phyloP scores from a whole-genome alignment of 306 rosid species.

The Inga leiocalycina region DNA sequence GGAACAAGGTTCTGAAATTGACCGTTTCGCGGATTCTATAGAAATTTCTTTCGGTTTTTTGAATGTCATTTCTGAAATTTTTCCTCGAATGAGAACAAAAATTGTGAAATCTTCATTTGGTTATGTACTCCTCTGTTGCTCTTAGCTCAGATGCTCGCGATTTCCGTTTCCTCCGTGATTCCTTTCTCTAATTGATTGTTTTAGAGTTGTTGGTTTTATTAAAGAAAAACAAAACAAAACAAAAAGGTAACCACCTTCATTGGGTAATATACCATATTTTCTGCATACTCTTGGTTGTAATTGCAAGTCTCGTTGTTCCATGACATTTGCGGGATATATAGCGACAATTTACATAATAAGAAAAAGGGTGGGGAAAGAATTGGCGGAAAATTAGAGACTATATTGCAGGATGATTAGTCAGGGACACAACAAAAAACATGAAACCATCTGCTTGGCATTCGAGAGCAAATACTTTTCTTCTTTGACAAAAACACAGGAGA shows the following conservation, averaged over 20 bases:
- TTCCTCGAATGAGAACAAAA: neutral
- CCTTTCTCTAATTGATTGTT: neutral
- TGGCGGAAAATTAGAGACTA: neutral
- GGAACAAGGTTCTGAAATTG: slow-evolving; percentile 19
- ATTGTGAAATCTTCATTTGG: neutral
- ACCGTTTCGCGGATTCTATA: neutral
- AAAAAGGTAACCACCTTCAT: neutral
- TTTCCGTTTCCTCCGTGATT: neutral
- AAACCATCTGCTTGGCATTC: neutral
- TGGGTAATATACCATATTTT: neutral
- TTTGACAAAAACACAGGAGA: neutral
- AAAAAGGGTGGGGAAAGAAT: neutral
- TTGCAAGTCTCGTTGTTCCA: neutral
- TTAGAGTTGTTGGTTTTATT: neutral
- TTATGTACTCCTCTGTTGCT: neutral
- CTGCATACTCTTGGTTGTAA: slow-evolving; percentile 6
- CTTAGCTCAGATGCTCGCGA: neutral
- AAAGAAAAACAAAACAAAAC: too few species aligned
- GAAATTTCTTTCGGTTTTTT: neutral
- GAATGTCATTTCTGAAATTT: neutral
- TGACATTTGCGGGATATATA: neutral
- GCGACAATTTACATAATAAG: neutral
- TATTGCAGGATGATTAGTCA: neutral
- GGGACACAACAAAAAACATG: slow-evolving; percentile 2
- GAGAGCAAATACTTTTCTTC: neutral